Percentiles rank a stretch among this genome's conserved stretches.
Conservation (phyloP, 2,329 filamentous ascomycete species). For the Polychaeton citri region DNA sequence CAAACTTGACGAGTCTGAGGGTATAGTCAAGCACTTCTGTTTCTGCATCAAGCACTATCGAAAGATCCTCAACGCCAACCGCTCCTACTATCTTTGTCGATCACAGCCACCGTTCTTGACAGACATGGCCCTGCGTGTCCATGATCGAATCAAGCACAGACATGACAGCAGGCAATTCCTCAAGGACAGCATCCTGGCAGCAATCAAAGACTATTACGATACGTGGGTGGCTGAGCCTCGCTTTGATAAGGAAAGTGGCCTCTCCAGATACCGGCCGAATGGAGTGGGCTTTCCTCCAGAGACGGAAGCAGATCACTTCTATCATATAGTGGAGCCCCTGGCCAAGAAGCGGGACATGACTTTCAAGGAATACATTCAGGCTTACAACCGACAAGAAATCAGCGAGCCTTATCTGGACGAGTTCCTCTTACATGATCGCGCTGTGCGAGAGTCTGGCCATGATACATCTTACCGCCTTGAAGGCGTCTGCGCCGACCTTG, state of each 20-base stretch:
- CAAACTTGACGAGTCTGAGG: constrained; percentile 73
- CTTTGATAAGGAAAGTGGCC: constrained; percentile 60
- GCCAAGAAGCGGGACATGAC: constrained; percentile 70
- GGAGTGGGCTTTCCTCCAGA: constrained; percentile 81
- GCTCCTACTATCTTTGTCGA: constrained; percentile 86
- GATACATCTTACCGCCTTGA: constrained; percentile 93
- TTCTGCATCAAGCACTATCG: constrained; percentile 98
- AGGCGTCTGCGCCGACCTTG: constrained; percentile 72
- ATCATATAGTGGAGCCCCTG: constrained; percentile 69
- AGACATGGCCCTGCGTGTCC: constrained; percentile 90
- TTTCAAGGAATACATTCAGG: constrained; percentile 72
- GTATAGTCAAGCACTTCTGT: constrained; percentile 92
- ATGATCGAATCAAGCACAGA: constrained; percentile 83
- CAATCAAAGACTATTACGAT: constrained; percentile 91
- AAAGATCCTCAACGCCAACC: constrained; percentile 93
- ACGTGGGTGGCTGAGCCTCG: constrained; percentile 69
- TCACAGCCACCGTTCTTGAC: constrained; percentile 96
- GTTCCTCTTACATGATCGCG: constrained; percentile 92
- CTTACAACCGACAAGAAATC: constrained; percentile 70
- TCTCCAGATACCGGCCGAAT: constrained; percentile 74
- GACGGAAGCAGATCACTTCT: constrained; percentile 77
- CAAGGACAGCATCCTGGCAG: constrained; percentile 64
- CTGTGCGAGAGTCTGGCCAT: constrained; percentile 90
- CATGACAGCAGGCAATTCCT: constrained; percentile 71
- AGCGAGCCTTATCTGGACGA: constrained; percentile 79